Evolutionary conservation across 2,329 filamentous ascomycete species (phyloP), one percentile per base, ranked within the genome.

Genomic region (Xylaria arbuscula): DNA sequence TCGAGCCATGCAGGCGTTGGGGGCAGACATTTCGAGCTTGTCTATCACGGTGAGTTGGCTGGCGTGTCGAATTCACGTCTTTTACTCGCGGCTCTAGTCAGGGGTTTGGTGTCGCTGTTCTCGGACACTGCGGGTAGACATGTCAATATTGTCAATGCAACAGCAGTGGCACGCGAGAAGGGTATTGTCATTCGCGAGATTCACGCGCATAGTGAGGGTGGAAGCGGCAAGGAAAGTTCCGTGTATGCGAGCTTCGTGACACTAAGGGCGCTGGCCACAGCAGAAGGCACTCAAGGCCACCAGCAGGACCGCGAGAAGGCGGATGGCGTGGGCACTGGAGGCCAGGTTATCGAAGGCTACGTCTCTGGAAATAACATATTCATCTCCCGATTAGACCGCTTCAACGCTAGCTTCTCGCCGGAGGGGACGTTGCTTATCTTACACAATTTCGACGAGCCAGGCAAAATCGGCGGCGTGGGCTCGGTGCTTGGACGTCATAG

Each of bases 111-210:
- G 7, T 85, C 87, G 0, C 88, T 89, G 1, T 91, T 95, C 72
- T 91, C 88, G 64, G 88, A 89, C 65, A 83, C 85, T 0, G 89
- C 90, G 45, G 89, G 87, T 0, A 78, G 88, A 13, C 90, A 92
- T 74, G 90, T 94, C 74, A 95, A 94, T 80, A 93, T 96, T 68
- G 92, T 96, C 73, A 95, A 96, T 75, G 92, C 92, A 0, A 86
- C 89, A 51, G 83, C 94, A 32, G 87, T 94, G 15, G 92, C 92
- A 22, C 90, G 89, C 71, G 91, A 94, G 74, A 92, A 92, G 72
- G 92, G 92, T 2, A 91, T 96, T 70, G 85, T 90, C 53, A 89
- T 96, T 76, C 92, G 90, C 76, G 93, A 95, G 81, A 89, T 89
- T 45, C 89, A 90, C 69, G 87, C 86, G 2, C 85, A 89, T 8